Base-by-base conservation (phyloP, 2,329 filamentous ascomycete species). In the Fusarium sp. region DNA sequence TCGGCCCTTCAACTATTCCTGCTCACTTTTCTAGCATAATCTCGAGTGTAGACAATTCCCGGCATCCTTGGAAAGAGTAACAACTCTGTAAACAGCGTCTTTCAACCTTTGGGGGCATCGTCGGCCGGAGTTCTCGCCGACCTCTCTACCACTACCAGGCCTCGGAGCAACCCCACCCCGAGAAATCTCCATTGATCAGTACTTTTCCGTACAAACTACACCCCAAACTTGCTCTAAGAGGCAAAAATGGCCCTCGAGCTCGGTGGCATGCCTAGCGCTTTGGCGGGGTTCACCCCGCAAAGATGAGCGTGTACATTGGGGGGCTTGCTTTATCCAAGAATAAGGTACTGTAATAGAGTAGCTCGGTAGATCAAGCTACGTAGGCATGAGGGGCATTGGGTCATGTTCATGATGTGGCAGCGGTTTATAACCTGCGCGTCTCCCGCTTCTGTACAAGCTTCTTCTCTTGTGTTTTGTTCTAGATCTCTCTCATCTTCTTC, bases 121-220 rank as follows among this genome's bases (percentile, higher is more conserved):
- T 16, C 18, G 54, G 51, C 70, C 75, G 75, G 75, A 72, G 61
- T 77, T 77, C 75, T 77, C 66, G 16, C 75, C 75, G 75, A 74
- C 57, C 35, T 42, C 61, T 28, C 45, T 30, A 36, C 45, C 51
- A 42, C 50, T 26, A 9, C 28, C 6, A 38, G 55, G 24, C 56
- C 48, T 76, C 74, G 72, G 74, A 72, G 63, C 74, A 76, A 76
- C 74, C 74, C 74, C 74, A 76, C 74, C 68, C 74, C 74, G 74
- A 76, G 68, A 71, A 74, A 68, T 65, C 61, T 62, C 71, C 67
- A 73, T 68, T 26, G n/a, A 55, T 41, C 45, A 66, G 57, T 51
- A 18, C 33, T 62, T 71, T 36, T 55, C 31, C 47, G 55, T 72
- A 20, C 12, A 62, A 64, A 41, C 28, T 54, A 41, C 71, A 73